Evolutionary conservation across 1,284 basidiomycete species (phyloP).

Genomic region (Polyporus tsugae): DNA sequence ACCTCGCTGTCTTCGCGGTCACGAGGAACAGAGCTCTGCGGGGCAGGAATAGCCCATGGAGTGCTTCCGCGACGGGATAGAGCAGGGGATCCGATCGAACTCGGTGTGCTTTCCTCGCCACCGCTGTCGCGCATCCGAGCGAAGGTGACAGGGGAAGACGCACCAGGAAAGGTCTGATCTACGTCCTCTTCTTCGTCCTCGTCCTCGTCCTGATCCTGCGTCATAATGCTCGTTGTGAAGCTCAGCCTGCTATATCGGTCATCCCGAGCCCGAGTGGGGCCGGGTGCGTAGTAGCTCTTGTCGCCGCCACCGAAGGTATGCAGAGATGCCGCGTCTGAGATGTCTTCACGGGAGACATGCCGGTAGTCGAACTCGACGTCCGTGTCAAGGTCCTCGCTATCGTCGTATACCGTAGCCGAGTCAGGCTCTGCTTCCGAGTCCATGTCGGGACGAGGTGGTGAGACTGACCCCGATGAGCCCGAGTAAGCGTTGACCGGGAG

Average conservation of each 20-base stretch:
- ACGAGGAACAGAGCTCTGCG: constrained; percentile 19
- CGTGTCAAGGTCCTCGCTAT: constrained; percentile 44
- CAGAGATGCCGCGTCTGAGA: constrained; percentile 56
- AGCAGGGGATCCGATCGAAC: constrained; percentile 24
- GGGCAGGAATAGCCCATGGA: constrained; percentile 37
- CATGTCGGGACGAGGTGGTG: constrained; percentile 23
- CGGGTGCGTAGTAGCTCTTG: constrained; percentile 31
- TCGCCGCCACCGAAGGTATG: constrained; percentile 54
- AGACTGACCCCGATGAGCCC: constrained; percentile 20
- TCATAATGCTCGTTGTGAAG: constrained; percentile 18
- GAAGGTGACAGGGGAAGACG: constrained; percentile 39
- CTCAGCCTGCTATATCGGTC: constrained; percentile 46
- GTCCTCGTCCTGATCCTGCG: constrained; percentile 45
- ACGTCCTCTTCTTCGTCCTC: constrained; percentile 48
- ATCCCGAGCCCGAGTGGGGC: constrained; percentile 15
- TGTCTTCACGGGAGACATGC: constrained; percentile 31
- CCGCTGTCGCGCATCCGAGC: constrained; percentile 32
- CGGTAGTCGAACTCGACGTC: constrained; percentile 48
- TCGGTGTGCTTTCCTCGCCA: constrained; percentile 27
- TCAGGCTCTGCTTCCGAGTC: constrained; percentile 36
- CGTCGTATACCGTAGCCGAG: constrained; percentile 28
- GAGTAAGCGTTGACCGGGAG: constrained; percentile 47
- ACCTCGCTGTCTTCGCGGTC: constrained; percentile 41
- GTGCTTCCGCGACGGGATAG: constrained; percentile 35
- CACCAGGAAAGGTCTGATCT: constrained; percentile 38